These are phyloP conservation scores for Mitragyna speciosa DNA, from an alignment of 257 asterid genomes.

Conservation along the genomic window DNA sequence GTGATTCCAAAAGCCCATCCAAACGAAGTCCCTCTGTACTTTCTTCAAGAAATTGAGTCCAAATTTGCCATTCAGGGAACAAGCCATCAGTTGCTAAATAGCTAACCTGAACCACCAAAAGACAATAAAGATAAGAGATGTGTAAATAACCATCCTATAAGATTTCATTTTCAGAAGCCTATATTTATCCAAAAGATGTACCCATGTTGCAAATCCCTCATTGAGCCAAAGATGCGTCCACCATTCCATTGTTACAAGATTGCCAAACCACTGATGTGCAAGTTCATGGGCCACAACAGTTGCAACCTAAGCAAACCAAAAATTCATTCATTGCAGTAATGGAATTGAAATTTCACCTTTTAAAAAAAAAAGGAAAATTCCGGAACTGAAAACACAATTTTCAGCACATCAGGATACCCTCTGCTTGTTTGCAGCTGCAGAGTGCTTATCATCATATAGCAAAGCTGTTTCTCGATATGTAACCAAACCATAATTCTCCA, in stretches of 20 bases:
- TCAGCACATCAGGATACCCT: slow-evolving; percentile 51
- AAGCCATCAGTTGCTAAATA: slow-evolving; percentile 82
- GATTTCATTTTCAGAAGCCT: slow-evolving; percentile 7
- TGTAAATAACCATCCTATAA: slow-evolving; percentile 1
- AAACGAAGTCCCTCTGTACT: slow-evolving; percentile 82
- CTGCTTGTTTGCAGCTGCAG: slow-evolving; percentile 98
- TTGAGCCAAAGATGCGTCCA: slow-evolving; percentile 98
- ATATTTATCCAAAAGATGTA: slow-evolving; percentile 29
- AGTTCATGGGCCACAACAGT: slow-evolving; percentile 95
- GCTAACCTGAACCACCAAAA: slow-evolving; percentile 63
- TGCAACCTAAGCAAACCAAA: slow-evolving; percentile 63
- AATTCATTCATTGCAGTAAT: slow-evolving; percentile 6
- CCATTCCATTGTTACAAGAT: slow-evolving; percentile 99
- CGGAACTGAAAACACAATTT: slow-evolving; percentile 14
- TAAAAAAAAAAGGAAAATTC: slow-evolving; percentile 1
- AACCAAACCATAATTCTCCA: slow-evolving; percentile 97
- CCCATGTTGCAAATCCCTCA: slow-evolving; percentile 99
- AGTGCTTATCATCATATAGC: slow-evolving; percentile 89
- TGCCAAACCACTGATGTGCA: slow-evolving; percentile 99
- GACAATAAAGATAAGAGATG: slow-evolving; percentile 12
- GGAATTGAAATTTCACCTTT: background rate
- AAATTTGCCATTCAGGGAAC: slow-evolving; percentile 93
- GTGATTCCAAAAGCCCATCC: slow-evolving; percentile 93
- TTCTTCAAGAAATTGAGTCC: slow-evolving; percentile 94
- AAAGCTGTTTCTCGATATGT: slow-evolving; percentile 91